A percentile compares a stretch with the other conserved stretches of the same genome.
Evolutionary conservation across 352 stramenopile species (phyloP).

Genomic region (Phytopythium ostracodes): DNA sequence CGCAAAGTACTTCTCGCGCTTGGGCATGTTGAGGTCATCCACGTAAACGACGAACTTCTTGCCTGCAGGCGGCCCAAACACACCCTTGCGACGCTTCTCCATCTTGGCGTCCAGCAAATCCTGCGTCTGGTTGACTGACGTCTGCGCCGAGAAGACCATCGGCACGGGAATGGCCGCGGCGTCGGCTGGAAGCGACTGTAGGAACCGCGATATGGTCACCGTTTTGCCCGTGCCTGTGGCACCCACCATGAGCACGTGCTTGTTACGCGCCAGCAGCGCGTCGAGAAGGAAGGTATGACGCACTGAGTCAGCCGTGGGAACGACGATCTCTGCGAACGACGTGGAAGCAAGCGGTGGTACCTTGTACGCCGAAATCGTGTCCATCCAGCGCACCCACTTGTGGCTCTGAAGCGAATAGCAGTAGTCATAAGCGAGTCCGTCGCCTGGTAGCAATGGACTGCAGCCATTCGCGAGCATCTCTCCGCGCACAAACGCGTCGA

Average conservation of each 20-base stretch:
- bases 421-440: conserved; percentile 89
- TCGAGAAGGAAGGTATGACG: conserved; percentile 92
- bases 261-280: conserved; percentile 71
- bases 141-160: conserved; percentile 92
- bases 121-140: conserved; percentile 90
- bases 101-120: conserved; percentile 93
- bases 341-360: conserved; percentile 45
- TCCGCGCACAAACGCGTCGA: conserved; percentile 87
- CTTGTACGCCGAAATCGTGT: conserved; percentile 85
- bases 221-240: conserved; percentile 94
- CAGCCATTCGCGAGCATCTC: conserved; percentile 78
- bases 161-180: conserved; percentile 73
- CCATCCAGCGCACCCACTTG: conserved; percentile 94
- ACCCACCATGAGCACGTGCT: conserved; percentile 94
- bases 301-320: conserved; percentile 92
- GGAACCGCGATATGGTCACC: conserved; percentile 89
- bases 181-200: conserved; percentile 83
- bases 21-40: conserved; percentile 96
- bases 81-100: conserved; percentile 91
- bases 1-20: conserved; percentile 92
- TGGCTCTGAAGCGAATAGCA: conserved; percentile 84
- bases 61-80: conserved; percentile 89
- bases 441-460: conserved; percentile 45
- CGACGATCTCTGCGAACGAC: conserved; percentile 90
- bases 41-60: conserved; percentile 93